Conservation (phyloP, 352 stramenopile genomes). For the Halophytophthora batemanensis region DNA sequence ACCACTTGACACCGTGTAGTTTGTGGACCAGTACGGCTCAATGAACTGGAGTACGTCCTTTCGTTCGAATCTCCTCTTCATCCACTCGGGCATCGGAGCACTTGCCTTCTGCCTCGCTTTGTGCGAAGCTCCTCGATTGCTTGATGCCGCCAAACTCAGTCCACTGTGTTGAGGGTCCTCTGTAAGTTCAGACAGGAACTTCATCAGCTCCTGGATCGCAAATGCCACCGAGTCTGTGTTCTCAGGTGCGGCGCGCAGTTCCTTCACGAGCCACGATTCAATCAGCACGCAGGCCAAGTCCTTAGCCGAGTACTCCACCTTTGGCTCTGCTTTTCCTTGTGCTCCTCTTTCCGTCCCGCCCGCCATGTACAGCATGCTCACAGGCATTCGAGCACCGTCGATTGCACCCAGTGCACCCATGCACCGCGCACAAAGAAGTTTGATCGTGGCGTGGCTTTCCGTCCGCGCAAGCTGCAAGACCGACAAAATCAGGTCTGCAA, state of each 20-base stretch:
- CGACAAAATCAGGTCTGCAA: conserved; percentile 62
- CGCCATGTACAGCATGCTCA: conserved; percentile 59
- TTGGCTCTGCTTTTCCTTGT: conserved; percentile 43
- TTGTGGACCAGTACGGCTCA: conserved; percentile 88
- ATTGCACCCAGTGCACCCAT: conserved; percentile 78
- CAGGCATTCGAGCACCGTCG: conserved; percentile 70
- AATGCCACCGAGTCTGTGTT: conserved; percentile 80
- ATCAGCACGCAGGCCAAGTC: conserved; percentile 83
- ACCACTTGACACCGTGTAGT: conserved; percentile 52
- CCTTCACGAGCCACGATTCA: conserved; percentile 77
- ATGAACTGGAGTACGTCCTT: conserved; percentile 87
- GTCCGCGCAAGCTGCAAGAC: conserved; percentile 63
- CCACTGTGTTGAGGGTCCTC: conserved; percentile 72
- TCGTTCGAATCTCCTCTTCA: conserved; percentile 79
- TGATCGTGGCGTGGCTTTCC: conserved; percentile 63
- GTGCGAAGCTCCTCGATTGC: conserved; percentile 10
- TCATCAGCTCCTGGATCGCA: conserved; percentile 85
- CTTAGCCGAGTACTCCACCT: conserved; percentile 69
- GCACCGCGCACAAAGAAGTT: conserved; percentile 68
- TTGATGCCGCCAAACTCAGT: conserved; percentile 35
- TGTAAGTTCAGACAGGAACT: conserved; percentile 74
- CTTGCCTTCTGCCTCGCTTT: conserved; percentile 14
- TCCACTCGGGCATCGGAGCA: conserved; percentile 72
- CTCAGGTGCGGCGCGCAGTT: conserved; percentile 78
- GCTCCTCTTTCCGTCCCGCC: conserved; percentile 16